phyloP scores from a whole-genome alignment of 2,329 filamentous ascomycete species.

The Ascomycota sp. region DNA sequence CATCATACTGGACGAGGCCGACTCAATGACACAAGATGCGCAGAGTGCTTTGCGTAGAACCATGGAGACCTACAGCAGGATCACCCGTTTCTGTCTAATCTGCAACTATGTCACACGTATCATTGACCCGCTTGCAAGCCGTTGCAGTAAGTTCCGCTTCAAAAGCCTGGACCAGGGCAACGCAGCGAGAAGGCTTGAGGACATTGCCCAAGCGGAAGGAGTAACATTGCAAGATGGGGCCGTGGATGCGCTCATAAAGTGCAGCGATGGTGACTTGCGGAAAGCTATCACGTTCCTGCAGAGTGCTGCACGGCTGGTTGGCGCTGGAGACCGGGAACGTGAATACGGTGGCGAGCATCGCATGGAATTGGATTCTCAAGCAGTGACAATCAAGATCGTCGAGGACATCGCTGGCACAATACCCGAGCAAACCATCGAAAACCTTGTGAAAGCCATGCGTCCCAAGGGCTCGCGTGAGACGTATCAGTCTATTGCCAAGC shows the following conservation, averaged over 20 bases:
- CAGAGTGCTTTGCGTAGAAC: constrained; percentile 82
- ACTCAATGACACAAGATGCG: constrained; percentile 97
- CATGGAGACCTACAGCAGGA: constrained; percentile 95
- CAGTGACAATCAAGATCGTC: constrained; percentile 58
- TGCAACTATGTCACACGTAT: constrained; percentile 98
- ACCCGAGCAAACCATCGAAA: constrained; percentile 50
- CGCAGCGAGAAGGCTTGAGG: constrained; percentile 55
- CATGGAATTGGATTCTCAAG: constrained; percentile 38
- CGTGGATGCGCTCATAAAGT: constrained; percentile 63
- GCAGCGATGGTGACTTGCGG: constrained; percentile 82
- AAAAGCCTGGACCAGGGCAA: constrained; percentile 83
- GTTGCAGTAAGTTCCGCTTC: constrained; percentile 95
- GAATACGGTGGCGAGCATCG: constrained; percentile 35
- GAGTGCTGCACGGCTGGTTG: constrained; percentile 75
- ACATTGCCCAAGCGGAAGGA: constrained; percentile 65
- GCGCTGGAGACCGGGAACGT: constrained; percentile 32
- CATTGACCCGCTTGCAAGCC: constrained; percentile 81
- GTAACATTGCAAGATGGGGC: constrained; percentile 61
- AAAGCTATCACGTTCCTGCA: constrained; percentile 95
- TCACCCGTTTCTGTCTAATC: constrained; percentile 90
- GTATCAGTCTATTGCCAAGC: constrained; percentile 56
- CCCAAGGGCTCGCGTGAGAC: constrained; percentile 41
- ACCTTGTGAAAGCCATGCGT: constrained; percentile 54
- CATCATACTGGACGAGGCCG: constrained; percentile 92
- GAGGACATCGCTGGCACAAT: constrained; percentile 96